These are phyloP conservation scores for Carnegiea gigantea DNA, from an alignment of 179 eudicot genomes.

Conservation along the genomic window DNA sequence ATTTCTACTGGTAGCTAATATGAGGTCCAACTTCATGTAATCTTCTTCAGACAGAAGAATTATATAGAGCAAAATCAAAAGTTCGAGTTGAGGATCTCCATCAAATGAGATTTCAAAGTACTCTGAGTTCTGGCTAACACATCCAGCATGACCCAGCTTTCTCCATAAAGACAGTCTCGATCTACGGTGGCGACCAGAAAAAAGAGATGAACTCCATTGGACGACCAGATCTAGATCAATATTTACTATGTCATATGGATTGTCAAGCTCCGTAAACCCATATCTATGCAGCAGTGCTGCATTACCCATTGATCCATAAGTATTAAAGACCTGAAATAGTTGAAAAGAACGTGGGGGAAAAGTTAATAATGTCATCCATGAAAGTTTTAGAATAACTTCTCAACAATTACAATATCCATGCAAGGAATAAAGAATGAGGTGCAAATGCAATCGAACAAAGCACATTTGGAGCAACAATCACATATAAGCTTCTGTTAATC, in stretches of 20 bases:
- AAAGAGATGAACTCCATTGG: conserved; percentile 70
- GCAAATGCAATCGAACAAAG: background rate
- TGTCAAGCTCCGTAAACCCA: conserved; percentile 84
- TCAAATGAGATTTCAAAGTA: conserved; percentile 79
- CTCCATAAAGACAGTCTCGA: conserved; percentile 73
- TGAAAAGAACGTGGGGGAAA: background rate
- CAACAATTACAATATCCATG: background rate
- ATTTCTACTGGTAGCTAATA: conserved; percentile 33
- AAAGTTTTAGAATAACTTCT: background rate
- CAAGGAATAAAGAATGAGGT: background rate
- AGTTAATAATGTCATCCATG: background rate
- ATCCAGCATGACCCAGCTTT: conserved; percentile 57
- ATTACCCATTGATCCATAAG: conserved; percentile 85
- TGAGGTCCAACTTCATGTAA: conserved; percentile 46
- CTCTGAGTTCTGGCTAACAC: conserved; percentile 64
- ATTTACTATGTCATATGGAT: conserved; percentile 71
- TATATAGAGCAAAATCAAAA: conserved; percentile 62
- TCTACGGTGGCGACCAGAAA: conserved; percentile 62
- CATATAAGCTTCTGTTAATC: background rate
- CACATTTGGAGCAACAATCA: background rate
- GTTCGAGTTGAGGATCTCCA: conserved; percentile 86
- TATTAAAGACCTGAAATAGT: conserved; percentile 79
- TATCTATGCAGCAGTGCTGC: conserved; percentile 94
- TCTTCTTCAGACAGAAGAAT: conserved; percentile 61
- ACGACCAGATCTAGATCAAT: conserved; percentile 75